Evolutionary conservation across 192 early-diverging fungal genomes (phyloP), one percentile per base, ranked within the genome.

Genomic region (Piromyces sp.): DNA sequence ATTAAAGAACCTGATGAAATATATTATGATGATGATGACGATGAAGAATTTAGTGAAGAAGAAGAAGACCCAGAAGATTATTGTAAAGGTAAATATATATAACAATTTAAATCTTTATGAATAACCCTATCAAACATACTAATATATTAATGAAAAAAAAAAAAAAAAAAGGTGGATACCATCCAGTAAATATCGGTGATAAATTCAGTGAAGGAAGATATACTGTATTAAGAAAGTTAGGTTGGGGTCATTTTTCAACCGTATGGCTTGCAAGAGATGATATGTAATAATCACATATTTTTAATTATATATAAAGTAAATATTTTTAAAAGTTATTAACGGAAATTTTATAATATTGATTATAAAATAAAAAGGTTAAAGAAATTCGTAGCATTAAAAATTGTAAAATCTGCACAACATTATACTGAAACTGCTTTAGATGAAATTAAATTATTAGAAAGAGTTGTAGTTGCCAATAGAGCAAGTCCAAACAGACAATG

Each of bases 171-270:
- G 89, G 96, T 81, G 97, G 97, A 1, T 99, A 99, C 87, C 96
- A 99, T 82, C 94, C 95, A 0, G 90, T 97, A 37, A 87, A 91
- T 80, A 87, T 96, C 30, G 95, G 94, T 13, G 97, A 99, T 82
- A 80, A 68, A 28, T 96, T 94, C 84, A 91, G 94, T 78, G 90
- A 93, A 19, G 88, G 89, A 13, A 90, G 93, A 29, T 99, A 99
- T 86, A 87, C 85, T n/a, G 89, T 97, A 29, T 84, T 97, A 58
- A 91, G 94, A 82, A 99, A 99, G 86, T 92, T 99, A 37, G 97
- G 97, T 26, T 99, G 97, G 97, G 97, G 97, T 22, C 97, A 99
- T 83, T 99, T 99, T 83, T 96, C 95, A 30, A 99, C 97, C 0
- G 97, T 99, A 14, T 99, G 97, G 97, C 90, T 99, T 79, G 94